Evolutionary conservation across 2,329 filamentous ascomycete genomes (phyloP).

Genomic region (Ophiostoma sp.): DNA sequence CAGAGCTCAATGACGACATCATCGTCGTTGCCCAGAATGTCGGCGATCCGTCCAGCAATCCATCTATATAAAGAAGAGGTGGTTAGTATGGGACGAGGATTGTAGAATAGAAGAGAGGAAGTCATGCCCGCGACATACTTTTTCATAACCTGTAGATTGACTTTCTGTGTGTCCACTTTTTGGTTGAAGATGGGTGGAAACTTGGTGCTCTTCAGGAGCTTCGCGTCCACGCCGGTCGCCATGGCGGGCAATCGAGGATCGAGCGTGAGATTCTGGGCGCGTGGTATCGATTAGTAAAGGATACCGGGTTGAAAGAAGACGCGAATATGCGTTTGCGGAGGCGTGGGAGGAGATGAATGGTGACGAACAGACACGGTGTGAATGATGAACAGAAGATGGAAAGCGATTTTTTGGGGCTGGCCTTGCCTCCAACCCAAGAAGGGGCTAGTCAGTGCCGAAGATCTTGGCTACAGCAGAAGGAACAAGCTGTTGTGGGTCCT

Average conservation of each 20-base stretch:
- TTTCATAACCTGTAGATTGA: conserved; percentile 97
- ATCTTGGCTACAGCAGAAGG: background rate
- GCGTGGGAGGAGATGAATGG: background rate
- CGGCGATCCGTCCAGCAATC: conserved; percentile 85
- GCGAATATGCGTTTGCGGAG: background rate
- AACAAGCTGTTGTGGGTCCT: conserved; percentile 9
- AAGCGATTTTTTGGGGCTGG: conserved; percentile 1
- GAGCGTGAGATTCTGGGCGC: too few species aligned
- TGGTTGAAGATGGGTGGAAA: conserved; percentile 91
- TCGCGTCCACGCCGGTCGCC: conserved; percentile 83
- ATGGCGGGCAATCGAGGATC: conserved; percentile 48
- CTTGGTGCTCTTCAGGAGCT: conserved; percentile 86
- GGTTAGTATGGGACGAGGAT: background rate
- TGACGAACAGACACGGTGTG: background rate
- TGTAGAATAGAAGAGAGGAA: background rate
- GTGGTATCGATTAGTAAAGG: background rate
- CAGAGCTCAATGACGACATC: conserved; percentile 91
- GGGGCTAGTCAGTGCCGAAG: background rate
- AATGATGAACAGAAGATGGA: background rate
- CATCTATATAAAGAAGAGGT: conserved; percentile 62
- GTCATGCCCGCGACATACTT: conserved; percentile 60
- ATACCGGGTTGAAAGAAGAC: background rate
- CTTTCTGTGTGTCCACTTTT: conserved; percentile 96
- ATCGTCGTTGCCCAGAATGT: conserved; percentile 88
- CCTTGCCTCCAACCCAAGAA: background rate